A percentile compares a stretch with the other conserved stretches of the same genome.
Conservation (phyloP, 139 green algal genomes). For the Chlorella sorokiniana region DNA sequence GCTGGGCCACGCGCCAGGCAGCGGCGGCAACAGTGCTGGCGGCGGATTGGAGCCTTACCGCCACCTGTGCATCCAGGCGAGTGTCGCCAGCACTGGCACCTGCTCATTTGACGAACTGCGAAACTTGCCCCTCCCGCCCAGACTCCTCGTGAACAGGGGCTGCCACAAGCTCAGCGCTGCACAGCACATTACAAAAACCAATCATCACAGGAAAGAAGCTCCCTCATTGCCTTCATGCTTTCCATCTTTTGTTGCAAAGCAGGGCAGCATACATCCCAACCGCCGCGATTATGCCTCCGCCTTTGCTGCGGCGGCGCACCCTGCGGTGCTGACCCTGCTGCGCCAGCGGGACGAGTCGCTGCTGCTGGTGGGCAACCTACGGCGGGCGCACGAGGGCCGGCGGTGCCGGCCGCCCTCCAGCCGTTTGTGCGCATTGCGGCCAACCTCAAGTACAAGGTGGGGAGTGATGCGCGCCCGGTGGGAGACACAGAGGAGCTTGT, state of each 20-base stretch:
- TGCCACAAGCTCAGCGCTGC: neutral
- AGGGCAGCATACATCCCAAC: slow-evolving; percentile 3
- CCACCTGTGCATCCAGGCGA: slow-evolving; percentile 6
- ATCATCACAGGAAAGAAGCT: too few relatives aligned
- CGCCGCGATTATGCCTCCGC: slow-evolving; percentile 4
- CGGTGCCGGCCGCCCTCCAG: neutral
- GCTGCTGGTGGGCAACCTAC: slow-evolving; percentile 9
- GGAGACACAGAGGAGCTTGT: too few relatives aligned
- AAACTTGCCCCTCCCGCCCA: too few relatives aligned
- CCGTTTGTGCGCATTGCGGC: neutral
- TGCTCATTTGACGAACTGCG: too few relatives aligned
- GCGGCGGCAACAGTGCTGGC: neutral
- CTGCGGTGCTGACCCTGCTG: neutral
- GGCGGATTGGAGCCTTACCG: neutral
- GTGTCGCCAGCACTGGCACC: too few relatives aligned
- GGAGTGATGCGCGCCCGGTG: too few relatives aligned
- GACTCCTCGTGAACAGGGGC: too few relatives aligned
- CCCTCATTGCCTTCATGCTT: neutral
- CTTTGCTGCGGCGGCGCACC: neutral
- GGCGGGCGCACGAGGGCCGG: neutral
- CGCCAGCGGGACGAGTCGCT: neutral
- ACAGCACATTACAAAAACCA: too few relatives aligned
- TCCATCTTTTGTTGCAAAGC: neutral
- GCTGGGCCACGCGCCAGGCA: too few relatives aligned
- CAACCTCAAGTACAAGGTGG: neutral